Conservation (phyloP, 2,329 filamentous ascomycete species). For the Ophiosphaerella korrae region DNA sequence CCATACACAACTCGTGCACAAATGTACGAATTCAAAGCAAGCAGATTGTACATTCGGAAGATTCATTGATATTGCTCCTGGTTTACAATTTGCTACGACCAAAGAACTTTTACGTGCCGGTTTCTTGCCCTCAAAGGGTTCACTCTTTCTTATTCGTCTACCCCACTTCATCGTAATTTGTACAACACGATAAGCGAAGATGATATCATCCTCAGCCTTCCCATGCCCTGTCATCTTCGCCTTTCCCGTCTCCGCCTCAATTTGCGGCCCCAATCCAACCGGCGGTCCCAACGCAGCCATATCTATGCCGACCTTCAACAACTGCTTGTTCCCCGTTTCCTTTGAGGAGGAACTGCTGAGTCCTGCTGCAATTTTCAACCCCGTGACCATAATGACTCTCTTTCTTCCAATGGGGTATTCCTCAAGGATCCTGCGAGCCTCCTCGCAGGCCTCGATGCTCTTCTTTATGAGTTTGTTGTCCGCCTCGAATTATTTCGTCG, state of each 20-base stretch:
- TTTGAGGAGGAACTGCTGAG: background rate
- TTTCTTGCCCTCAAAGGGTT: too few relatives aligned
- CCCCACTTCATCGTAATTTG: background rate
- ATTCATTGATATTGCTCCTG: too few relatives aligned
- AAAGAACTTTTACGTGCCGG: too few relatives aligned
- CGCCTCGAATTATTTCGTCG: slow-evolving; percentile 8
- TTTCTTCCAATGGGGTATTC: background rate
- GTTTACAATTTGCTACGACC: too few relatives aligned
- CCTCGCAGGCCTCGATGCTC: slow-evolving; percentile 1
- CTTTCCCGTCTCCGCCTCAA: background rate
- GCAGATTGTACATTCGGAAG: too few relatives aligned
- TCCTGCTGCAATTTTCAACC: slow-evolving; percentile 3
- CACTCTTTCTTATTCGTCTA: too few relatives aligned
- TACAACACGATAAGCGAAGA: slow-evolving; percentile 6
- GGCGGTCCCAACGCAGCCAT: background rate
- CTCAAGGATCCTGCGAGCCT: background rate
- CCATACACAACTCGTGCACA: too few relatives aligned
- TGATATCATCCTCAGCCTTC: background rate
- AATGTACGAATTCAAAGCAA: too few relatives aligned
- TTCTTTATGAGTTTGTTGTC: background rate
- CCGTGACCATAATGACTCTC: slow-evolving; percentile 6
- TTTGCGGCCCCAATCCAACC: background rate
- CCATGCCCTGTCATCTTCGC: background rate
- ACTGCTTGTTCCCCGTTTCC: background rate
- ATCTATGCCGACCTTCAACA: background rate